Conservation (phyloP, 192 early-diverging fungal species). For the Coemansia sp. region DNA sequence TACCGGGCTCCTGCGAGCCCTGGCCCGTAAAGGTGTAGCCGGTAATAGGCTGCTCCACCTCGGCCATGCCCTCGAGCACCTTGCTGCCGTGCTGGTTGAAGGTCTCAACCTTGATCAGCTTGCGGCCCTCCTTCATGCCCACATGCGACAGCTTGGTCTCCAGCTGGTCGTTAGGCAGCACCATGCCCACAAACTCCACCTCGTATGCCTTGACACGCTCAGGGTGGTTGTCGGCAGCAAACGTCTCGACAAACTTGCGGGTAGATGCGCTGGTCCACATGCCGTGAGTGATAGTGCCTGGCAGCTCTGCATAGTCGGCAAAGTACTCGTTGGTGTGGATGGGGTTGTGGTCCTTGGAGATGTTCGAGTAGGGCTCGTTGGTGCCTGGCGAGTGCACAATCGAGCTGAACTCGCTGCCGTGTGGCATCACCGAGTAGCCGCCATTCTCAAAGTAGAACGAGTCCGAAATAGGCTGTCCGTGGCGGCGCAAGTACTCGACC, state of each 20-base stretch:
- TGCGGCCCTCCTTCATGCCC: constrained; percentile 95
- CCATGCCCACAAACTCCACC: constrained; percentile 85
- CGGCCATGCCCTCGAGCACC: constrained; percentile 84
- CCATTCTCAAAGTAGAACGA: constrained; percentile 85
- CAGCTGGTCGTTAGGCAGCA: constrained; percentile 77
- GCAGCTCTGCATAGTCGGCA: constrained; percentile 78
- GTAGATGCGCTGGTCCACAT: constrained; percentile 96
- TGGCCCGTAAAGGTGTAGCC: constrained; percentile 94
- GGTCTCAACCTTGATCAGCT: constrained; percentile 89
- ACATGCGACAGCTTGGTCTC: constrained; percentile 86
- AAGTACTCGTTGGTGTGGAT: constrained; percentile 94
- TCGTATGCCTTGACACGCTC: constrained; percentile 81
- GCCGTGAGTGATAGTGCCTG: constrained; percentile 92
- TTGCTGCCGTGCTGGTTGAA: constrained; percentile 79
- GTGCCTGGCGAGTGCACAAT: constrained; percentile 79
- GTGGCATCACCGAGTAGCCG: constrained; percentile 86
- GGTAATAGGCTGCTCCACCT: constrained; percentile 89
- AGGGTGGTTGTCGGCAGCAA: constrained; percentile 82
- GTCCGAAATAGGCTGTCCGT: constrained; percentile 83
- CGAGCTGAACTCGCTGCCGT: constrained; percentile 63
- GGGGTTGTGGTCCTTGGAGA: constrained; percentile 77
- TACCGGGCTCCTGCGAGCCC: constrained; percentile 87
- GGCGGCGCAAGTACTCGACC: constrained; percentile 81
- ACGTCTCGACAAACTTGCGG: constrained; percentile 81
- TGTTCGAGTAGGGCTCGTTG: constrained; percentile 84